Percentiles rank a stretch among this genome's conserved stretches.
These are phyloP conservation scores for Aspergillus costaricaensis DNA, from an alignment of 2,329 filamentous ascomycete species.

Conservation along the genomic window DNA sequence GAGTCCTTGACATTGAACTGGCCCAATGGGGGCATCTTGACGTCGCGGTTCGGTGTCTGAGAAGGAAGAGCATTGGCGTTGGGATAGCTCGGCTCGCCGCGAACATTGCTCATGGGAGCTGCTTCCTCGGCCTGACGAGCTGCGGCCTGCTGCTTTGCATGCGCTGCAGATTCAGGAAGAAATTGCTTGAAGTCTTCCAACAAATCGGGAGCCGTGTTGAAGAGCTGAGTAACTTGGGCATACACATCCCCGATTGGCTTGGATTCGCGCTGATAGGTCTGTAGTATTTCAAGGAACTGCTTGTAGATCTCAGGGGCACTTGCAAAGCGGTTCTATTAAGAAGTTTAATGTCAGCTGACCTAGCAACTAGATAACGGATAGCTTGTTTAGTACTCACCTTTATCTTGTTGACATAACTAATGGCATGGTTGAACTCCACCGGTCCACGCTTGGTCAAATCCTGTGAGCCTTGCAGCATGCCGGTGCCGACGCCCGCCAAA, in stretches of 20 bases:
- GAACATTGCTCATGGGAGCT: conserved; percentile 65
- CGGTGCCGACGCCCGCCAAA: conserved; percentile 62
- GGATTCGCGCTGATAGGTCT: conserved; percentile 96
- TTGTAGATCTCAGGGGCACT: conserved; percentile 98
- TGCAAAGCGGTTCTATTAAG: conserved; percentile 82
- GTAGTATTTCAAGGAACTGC: conserved; percentile 95
- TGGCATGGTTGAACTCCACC: conserved; percentile 98
- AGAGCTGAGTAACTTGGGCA: conserved; percentile 90
- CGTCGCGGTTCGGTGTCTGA: conserved; percentile 54
- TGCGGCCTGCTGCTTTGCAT: conserved; percentile 62
- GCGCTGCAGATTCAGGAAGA: conserved; percentile 81
- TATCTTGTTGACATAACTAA: conserved; percentile 99
- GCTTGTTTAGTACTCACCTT: conserved; percentile 64
- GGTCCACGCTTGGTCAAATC: conserved; percentile 82
- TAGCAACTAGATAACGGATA: not conserved
- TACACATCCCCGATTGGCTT: conserved; percentile 99
- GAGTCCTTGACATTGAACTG: conserved; percentile 87
- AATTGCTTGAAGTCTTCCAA: conserved; percentile 99
- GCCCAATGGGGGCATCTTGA: conserved; percentile 86
- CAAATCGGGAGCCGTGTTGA: conserved; percentile 89
- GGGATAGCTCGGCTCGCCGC: conserved; percentile 54
- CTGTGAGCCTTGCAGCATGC: conserved; percentile 57
- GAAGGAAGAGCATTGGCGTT: conserved; percentile 45
- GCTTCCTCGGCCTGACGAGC: conserved; percentile 68
- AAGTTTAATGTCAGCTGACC: not conserved